Evolutionary conservation across 345 rosid species (phyloP), one percentile per base, ranked within the genome.

Genomic region (Citrus cavaleriei): DNA sequence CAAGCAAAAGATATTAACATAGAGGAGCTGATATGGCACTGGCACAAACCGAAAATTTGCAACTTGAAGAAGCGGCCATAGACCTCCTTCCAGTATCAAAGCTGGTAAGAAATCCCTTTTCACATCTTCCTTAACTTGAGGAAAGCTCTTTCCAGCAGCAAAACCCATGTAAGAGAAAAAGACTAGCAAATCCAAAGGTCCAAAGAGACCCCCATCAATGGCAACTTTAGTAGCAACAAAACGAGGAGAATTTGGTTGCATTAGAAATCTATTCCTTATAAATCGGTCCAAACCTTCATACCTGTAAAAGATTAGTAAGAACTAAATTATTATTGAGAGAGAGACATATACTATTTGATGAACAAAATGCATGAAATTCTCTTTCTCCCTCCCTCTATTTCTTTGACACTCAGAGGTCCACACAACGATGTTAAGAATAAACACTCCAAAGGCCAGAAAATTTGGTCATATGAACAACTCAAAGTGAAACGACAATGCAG

Each of bases 41-140:
- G 97, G 98, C 49, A 93, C 83, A 54, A 89, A 92, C 37, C 97
- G 89, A 84, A 96, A 96, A 87, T 93, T 96, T 5, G 90, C 97
- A 60, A 92, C 79, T 87, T 96, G 97, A 78, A 92, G 86, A 10
- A 93, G 80, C 0, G 99, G 98, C 98, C 98, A 93, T 72, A 89
- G 76, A 34, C 95, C 90, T 4, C 97, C 98, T 75, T 93, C 99
- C 65, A 93, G 76, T 62, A 89, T 77, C 87, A 96, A 75, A 68
- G 99, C 98, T 0, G 97, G 99, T n/a, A 92, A 85, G 79, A 96
- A 93, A 84, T 96, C 98, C 74, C 99, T 92, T 88, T 89, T 92
- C 85, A 93, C 30, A 25, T 86, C 94, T 90, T 92, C 97, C 86
- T 89, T 92, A 70, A 93, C 93, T 86, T 89, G 91, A 22, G 86